phyloP scores from a whole-genome alignment of 2,329 filamentous ascomycete species.

The Proliferodiscus dingleyae region DNA sequence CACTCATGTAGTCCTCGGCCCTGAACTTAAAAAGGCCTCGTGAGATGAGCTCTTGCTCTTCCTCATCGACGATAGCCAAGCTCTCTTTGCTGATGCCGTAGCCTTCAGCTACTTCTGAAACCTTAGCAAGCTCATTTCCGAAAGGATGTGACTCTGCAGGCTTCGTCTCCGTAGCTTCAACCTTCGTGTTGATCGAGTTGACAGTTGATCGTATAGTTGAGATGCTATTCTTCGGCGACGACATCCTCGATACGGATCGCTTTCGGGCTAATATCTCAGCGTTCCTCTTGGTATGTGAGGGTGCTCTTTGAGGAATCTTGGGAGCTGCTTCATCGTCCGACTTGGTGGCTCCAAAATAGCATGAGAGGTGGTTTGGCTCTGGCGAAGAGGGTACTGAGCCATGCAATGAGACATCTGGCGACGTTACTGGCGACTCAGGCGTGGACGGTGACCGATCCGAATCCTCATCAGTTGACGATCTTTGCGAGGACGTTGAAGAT shows the following conservation, averaged over 20 bases:
- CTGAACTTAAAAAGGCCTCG: slow-evolving; percentile 69
- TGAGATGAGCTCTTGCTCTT: slow-evolving; percentile 63
- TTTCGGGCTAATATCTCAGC: slow-evolving; percentile 70
- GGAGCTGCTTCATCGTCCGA: slow-evolving; percentile 43
- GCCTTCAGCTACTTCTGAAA: slow-evolving; percentile 90
- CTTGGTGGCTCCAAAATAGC: slow-evolving; percentile 52
- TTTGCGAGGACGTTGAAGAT: slow-evolving; percentile 20
- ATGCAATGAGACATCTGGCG: slow-evolving; percentile 40
- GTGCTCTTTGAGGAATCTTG: slow-evolving; percentile 69
- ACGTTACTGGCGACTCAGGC: slow-evolving; percentile 36
- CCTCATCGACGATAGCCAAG: slow-evolving; percentile 62
- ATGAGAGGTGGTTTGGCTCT: slow-evolving; percentile 62
- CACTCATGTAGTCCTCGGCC: slow-evolving; percentile 77
- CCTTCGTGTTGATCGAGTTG: slow-evolving; percentile 26
- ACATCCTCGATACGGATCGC: slow-evolving; percentile 57
- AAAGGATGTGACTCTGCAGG: slow-evolving; percentile 63
- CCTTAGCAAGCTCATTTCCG: slow-evolving; percentile 82
- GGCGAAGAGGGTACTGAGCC: slow-evolving; percentile 44
- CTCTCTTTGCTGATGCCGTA: slow-evolving; percentile 57
- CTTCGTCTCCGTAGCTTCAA: slow-evolving; percentile 31
- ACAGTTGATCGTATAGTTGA: slow-evolving; percentile 51
- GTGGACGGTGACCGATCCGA: slow-evolving; percentile 58
- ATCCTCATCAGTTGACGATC: slow-evolving; percentile 59
- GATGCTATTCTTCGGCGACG: slow-evolving; percentile 28
- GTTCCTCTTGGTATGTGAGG: slow-evolving; percentile 85